phyloP scores from a whole-genome alignment of 1,139 yeast genomes.

The Geotrichum candidum region DNA sequence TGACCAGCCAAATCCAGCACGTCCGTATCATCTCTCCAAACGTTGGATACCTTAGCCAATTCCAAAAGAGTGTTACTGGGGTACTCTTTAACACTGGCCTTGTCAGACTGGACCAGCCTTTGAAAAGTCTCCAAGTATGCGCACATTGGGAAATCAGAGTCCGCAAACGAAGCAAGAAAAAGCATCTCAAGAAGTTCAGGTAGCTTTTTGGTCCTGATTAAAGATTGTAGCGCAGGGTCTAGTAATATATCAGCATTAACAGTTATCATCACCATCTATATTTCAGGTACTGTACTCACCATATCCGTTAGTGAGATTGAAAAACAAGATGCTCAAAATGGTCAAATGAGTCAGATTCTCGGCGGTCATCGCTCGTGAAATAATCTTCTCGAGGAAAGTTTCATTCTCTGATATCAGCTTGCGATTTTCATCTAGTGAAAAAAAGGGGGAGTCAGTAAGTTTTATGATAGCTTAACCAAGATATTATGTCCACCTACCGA shows the following conservation, averaged over 20 bases:
- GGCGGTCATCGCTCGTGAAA: background rate
- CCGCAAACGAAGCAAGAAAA: background rate
- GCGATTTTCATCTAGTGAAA: slow-evolving; percentile 15
- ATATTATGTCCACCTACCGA: slow-evolving; percentile 15
- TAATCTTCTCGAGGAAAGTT: slow-evolving; percentile 8
- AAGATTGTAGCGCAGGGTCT: slow-evolving; percentile 3
- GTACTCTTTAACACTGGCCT: background rate
- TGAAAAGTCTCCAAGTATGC: background rate
- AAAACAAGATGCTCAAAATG: slow-evolving; percentile 4
- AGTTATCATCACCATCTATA: background rate
- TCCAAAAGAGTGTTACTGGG: background rate
- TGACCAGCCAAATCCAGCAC: background rate
- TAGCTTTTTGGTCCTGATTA: background rate
- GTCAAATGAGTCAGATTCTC: background rate
- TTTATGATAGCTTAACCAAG: background rate
- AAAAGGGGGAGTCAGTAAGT: background rate
- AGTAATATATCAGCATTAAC: background rate
- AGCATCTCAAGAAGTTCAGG: background rate
- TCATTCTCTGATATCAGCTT: slow-evolving; percentile 7
- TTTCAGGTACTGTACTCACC: slow-evolving; percentile 3
- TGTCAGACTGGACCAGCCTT: background rate
- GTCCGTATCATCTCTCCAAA: background rate
- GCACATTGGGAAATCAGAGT: slow-evolving; percentile 4
- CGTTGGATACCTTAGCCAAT: background rate
- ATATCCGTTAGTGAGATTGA: slow-evolving; percentile 14